Conservation (phyloP, 192 early-diverging fungal species). For the Coemansia sp. region DNA sequence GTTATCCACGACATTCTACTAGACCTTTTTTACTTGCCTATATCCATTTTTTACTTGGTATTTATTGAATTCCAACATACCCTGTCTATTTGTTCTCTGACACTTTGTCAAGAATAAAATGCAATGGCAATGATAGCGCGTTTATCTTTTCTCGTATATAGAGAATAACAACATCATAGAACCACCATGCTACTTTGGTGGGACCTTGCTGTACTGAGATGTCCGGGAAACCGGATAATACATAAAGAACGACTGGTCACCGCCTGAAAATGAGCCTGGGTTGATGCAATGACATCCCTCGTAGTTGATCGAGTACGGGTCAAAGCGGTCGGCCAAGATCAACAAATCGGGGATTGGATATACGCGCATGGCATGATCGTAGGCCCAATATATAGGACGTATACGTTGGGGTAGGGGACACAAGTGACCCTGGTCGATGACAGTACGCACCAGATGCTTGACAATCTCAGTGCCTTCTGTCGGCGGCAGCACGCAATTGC, state of each 20-base stretch:
- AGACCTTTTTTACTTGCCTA: not conserved
- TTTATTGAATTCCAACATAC: too few species aligned
- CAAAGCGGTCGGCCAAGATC: slow-evolving; percentile 83
- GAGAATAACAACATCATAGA: not conserved
- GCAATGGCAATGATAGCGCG: too few species aligned
- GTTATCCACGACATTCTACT: slow-evolving; percentile 45
- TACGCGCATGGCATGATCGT: slow-evolving; percentile 80
- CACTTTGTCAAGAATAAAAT: too few species aligned
- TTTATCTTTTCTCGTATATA: not conserved
- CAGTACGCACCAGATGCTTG: slow-evolving; percentile 67
- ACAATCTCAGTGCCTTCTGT: slow-evolving; percentile 47
- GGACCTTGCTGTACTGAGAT: slow-evolving; percentile 52
- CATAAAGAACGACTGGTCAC: slow-evolving; percentile 64
- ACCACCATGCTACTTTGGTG: slow-evolving; percentile 9
- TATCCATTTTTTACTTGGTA: not conserved
- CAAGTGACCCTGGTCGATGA: slow-evolving; percentile 84
- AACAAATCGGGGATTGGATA: slow-evolving; percentile 87
- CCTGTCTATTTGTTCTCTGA: too few species aligned
- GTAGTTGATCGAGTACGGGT: slow-evolving; percentile 73
- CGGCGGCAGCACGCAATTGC: slow-evolving; percentile 72
- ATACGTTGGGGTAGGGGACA: slow-evolving; percentile 75
- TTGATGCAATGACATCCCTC: slow-evolving; percentile 78
- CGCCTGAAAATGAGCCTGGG: slow-evolving; percentile 68
- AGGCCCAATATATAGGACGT: slow-evolving; percentile 77
- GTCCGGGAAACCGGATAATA: slow-evolving; percentile 68